Evolutionary conservation across 106 monocot genomes (phyloP).

Genomic region (Phalaenopsis aphrodite): DNA sequence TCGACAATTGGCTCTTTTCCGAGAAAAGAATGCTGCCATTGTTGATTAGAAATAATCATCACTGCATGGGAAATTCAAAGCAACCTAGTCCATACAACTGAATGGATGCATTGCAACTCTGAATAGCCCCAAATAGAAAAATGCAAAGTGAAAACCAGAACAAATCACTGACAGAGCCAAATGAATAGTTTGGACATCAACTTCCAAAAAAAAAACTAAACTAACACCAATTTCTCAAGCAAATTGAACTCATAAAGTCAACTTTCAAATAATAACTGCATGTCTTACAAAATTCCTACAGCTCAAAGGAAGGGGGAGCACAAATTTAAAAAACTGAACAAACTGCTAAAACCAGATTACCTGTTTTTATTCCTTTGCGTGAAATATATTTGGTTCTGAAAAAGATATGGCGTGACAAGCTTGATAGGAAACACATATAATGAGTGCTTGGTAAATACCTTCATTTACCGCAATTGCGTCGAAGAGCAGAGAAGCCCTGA

Average conservation of each 20-base stretch:
- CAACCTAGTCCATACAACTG: no score
- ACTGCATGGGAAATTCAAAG: no score
- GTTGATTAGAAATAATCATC: no score
- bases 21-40: no score
- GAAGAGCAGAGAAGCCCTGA: constrained; percentile 48
- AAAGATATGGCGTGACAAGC: neutral
- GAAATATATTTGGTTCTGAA: neutral
- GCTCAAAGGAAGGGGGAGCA: neutral
- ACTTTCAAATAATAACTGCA: neutral
- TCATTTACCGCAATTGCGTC: constrained; percentile 29
- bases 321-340: neutral
- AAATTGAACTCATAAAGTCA: constrained; percentile 1
- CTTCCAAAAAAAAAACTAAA: neutral
- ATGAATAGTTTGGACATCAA: no score
- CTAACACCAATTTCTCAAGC: neutral
- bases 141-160: no score
- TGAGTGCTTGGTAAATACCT: neutral
- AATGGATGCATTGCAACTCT: no score
- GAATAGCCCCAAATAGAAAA: no score
- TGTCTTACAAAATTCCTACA: constrained; percentile 2
- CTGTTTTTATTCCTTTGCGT: constrained; percentile 1
- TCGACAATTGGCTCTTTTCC: no score
- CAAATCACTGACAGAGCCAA: no score
- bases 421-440: neutral
- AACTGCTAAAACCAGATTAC: neutral